Evolutionary conservation across 805 yeast genomes (phyloP).

Genomic region (Yarrowia porcina): DNA sequence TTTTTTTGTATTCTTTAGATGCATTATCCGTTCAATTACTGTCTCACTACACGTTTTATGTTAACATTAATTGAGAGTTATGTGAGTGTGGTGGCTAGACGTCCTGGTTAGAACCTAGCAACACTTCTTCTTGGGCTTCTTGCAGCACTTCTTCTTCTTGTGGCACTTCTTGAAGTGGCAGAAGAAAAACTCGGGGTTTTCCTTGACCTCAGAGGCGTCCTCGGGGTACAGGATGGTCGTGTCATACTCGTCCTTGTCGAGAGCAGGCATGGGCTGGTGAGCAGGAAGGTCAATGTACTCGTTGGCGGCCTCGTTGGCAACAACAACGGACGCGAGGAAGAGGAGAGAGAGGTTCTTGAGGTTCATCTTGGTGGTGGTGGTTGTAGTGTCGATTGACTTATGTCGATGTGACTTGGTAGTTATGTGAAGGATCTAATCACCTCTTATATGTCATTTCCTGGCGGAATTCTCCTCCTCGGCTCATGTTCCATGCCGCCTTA

Average conservation of each 20-base stretch:
- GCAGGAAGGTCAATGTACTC: conserved; percentile 1
- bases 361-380: neutral
- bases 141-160: neutral
- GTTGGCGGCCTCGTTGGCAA: conserved; percentile 3
- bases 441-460: neutral
- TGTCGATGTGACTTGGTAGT: neutral
- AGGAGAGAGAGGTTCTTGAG: neutral
- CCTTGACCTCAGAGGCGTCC: conserved; percentile 2
- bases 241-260: neutral
- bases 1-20: too few species aligned
- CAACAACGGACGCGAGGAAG: neutral
- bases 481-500: neutral
- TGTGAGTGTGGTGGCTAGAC: neutral
- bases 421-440: neutral
- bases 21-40: too few species aligned
- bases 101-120: neutral
- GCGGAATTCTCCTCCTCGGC: too few species aligned
- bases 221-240: neutral
- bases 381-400: neutral
- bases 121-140: neutral
- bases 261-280: neutral
- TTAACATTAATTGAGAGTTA: too few species aligned
- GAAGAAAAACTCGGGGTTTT: conserved; percentile 1
- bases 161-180: conserved; percentile 1
- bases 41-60: too few species aligned